Base-by-base conservation (phyloP, 352 stramenopile species). In the Phytophthora boehmeriae region DNA sequence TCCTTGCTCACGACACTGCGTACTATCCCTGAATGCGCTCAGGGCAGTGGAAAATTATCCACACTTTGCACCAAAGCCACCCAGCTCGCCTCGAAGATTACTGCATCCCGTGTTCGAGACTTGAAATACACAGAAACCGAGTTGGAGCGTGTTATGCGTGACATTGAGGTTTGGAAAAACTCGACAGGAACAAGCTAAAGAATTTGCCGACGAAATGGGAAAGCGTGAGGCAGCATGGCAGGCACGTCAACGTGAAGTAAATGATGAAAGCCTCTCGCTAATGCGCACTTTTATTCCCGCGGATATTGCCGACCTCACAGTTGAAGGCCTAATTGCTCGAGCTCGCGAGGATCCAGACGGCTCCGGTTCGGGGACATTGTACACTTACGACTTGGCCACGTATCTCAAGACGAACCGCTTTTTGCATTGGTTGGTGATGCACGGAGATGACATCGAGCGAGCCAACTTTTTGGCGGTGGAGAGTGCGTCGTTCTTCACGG, bases 401-500 rank as follows among this genome's bases (percentile, higher is more conserved):
- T 94, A 94, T 66, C 61, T 94, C 60, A 94, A 94, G 64, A 77
- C 86, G 44, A 92, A 94, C 51, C 73, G 75, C 8, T 73, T 92
- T 19, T 62, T 94, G 30, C 85, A 92, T 25, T 94, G 85, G 83
- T 49, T 94, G 19, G 76, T 91, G 20, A 91, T 80, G 4, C 85
- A 94, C 59, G 75, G 82, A 63, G 75, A 71, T 36, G 85, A 94
- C 54, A 75, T 92, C 19, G 63, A 68, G 32, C 73, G 80, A 19
- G 81, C 84, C 52, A 91, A 92, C 43, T 92, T 94, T 42, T 59
- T 94, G 25, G 71, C 81, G 14, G 57, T 84, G 46, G 83, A 92
- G 54, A 75, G 72, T 27, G 85, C 79, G 5, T 34, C 75, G 0
- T 83, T 66, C 28, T 94, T 94, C 49, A 53, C 78, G n/a, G 89